Evolutionary conservation across 768 basidiomycete species (phyloP).

Genomic region (Hypholoma fasciculare): DNA sequence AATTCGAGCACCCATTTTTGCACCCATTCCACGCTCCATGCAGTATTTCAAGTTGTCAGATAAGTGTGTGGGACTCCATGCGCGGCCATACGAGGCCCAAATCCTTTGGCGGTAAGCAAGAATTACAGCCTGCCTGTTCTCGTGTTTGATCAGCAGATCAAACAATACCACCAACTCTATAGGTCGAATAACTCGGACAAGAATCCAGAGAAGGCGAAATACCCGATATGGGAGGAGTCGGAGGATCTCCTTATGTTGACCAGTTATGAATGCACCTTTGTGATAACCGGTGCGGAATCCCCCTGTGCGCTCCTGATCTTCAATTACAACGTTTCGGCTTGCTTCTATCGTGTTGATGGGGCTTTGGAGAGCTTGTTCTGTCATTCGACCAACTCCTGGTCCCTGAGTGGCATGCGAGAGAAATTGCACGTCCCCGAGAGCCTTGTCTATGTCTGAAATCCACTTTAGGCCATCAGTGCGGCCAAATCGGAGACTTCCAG

Average conservation of each 20-base stretch:
- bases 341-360: slow-evolving; percentile 3
- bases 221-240: slow-evolving; percentile 7
- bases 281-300: slow-evolving; percentile 5
- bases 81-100: not conserved
- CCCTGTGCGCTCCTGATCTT: not conserved
- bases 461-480: not conserved
- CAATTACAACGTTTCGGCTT: not conserved
- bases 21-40: not conserved
- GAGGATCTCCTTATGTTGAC: slow-evolving; percentile 7
- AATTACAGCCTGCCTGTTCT: not conserved
- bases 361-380: slow-evolving; percentile 2
- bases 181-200: slow-evolving; percentile 12
- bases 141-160: not conserved
- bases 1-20: not conserved
- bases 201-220: slow-evolving; percentile 1
- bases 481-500: not conserved
- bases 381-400: slow-evolving; percentile 2
- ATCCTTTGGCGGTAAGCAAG: not conserved
- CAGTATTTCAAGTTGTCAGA: not conserved
- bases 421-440: not conserved
- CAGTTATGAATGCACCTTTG: slow-evolving; percentile 6
- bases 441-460: not conserved
- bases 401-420: slow-evolving; percentile 8
- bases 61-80: not conserved
- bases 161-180: not conserved